Conservation (phyloP, 352 stramenopile species). For the Phytophthora capsici region DNA sequence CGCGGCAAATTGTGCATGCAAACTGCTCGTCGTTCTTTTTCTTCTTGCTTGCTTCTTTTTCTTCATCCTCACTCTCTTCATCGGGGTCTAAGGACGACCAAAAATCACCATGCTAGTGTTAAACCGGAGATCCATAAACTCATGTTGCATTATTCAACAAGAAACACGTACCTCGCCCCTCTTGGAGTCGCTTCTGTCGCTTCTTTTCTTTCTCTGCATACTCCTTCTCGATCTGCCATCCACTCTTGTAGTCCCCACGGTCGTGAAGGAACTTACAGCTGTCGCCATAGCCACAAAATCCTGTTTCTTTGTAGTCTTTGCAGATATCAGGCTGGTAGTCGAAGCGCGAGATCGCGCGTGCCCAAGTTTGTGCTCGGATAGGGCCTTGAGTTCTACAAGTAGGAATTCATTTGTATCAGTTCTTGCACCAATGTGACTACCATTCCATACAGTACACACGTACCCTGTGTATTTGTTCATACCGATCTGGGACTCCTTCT, state of each 20-base stretch:
- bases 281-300: constrained; percentile 98
- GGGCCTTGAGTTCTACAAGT: constrained; percentile 91
- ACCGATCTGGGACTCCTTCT: constrained; percentile 87
- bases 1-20: constrained; percentile 96
- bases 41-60: constrained; percentile 70
- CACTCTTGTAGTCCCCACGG: constrained; percentile 96
- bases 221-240: constrained; percentile 98
- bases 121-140: background rate
- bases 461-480: constrained; percentile 92
- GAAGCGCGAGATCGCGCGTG: constrained; percentile 95
- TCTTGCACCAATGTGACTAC: background rate
- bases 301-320: constrained; percentile 99
- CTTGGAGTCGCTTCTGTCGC: constrained; percentile 76
- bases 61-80: constrained; percentile 64
- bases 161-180: constrained; percentile 44
- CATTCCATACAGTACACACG: constrained; percentile 12
- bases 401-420: background rate
- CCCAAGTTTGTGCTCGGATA: constrained; percentile 94
- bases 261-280: constrained; percentile 99
- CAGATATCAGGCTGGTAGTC: constrained; percentile 99
- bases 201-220: constrained; percentile 94
- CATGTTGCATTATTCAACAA: background rate
- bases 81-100: constrained; percentile 39
- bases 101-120: background rate
- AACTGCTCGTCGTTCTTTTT: constrained; percentile 88